These are phyloP conservation scores for Asterophora lycoperdoides DNA, from an alignment of 768 basidiomycete species.

Conservation along the genomic window DNA sequence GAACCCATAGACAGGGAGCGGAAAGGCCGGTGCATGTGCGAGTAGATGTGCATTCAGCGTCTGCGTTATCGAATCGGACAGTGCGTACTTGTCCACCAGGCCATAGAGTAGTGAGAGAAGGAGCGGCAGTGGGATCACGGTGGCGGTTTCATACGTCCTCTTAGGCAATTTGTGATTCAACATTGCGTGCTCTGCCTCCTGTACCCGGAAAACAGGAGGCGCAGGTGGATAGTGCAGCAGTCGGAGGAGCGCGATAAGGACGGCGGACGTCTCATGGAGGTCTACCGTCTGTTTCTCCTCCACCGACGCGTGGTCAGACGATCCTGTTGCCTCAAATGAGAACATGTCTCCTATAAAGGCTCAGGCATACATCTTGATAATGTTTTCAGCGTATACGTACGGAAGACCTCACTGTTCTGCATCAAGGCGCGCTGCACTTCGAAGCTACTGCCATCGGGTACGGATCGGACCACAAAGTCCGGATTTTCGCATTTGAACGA, in stretches of 20 bases:
- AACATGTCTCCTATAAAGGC: conserved; percentile 61
- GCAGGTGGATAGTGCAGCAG: conserved; percentile 53
- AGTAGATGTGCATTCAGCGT: conserved; percentile 49
- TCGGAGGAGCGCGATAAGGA: conserved; percentile 47
- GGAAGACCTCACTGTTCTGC: conserved; percentile 56
- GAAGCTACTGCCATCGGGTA: conserved; percentile 47
- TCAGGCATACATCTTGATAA: conserved; percentile 1
- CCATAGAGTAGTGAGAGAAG: conserved; percentile 49
- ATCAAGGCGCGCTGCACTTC: conserved; percentile 46
- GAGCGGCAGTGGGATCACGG: conserved; percentile 62
- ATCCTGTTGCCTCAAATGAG: conserved; percentile 43
- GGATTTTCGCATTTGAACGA: conserved; percentile 44
- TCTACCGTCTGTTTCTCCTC: conserved; percentile 38
- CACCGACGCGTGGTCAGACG: conserved; percentile 4
- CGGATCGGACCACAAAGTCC: conserved; percentile 54
- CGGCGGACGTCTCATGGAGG: conserved; percentile 48
- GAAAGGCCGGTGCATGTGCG: conserved; percentile 45
- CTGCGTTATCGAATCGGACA: conserved; percentile 41
- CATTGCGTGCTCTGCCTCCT: conserved; percentile 24
- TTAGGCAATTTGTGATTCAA: conserved; percentile 27
- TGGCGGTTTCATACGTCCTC: conserved; percentile 35
- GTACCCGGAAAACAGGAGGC: conserved; percentile 34
- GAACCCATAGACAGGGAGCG: conserved; percentile 60
- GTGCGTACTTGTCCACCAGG: conserved; percentile 64
- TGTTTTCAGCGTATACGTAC: conserved; percentile 32